Base-by-base conservation (phyloP, 768 basidiomycete species). In the Serpula lacrymans region DNA sequence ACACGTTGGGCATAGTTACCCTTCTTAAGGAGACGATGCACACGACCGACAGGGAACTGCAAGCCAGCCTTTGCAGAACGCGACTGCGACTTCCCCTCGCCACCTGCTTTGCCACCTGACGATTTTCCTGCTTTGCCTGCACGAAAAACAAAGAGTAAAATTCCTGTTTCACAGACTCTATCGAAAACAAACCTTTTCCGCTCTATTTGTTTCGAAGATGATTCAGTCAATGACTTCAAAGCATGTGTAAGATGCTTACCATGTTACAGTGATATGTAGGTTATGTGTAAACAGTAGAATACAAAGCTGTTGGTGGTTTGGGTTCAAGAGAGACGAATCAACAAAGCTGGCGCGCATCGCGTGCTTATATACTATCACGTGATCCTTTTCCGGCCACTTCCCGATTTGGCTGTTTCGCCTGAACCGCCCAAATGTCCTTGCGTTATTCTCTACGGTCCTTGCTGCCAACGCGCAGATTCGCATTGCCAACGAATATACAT, bases 31-130 rank as follows among this genome's bases (percentile, higher is more conserved):
- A 89, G 78, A 78, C 87, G 82, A 69, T 88, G 89, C 46, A 91
- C 80, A 84, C 89, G 89, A 75, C 89, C 89, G 52, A 92, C 88
- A 39, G 89, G 89, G 72, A 92, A 88, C 60, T 86, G 82, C 41
- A 85, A 77, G 52, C 83, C 83, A 10, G 83, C 83, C 56, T 83
- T 84, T 39, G 82, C 72, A 17, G 83, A 85, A 39, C 83, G 80
- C 11, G 84, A 85, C 52, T 79, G 77, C 3, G 81, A 65, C 55
- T 84, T 84, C 22, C 62, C 66, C 46, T 69, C 69, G 36, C 67
- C 47, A 20, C 58, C 55, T 21, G 77, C 66, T 51, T 77, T 79
- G 48, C 80, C 78, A 50, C 69, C 69, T 39, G 60, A 30, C 17
- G 74, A 68, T 57, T 74, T 74, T 51, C 70, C 70, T 40, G 66